A percentile compares a stretch with the other conserved stretches of the same genome.
Evolutionary conservation across 768 basidiomycete species (phyloP).

Genomic region (Panaeolus papilionaceus): DNA sequence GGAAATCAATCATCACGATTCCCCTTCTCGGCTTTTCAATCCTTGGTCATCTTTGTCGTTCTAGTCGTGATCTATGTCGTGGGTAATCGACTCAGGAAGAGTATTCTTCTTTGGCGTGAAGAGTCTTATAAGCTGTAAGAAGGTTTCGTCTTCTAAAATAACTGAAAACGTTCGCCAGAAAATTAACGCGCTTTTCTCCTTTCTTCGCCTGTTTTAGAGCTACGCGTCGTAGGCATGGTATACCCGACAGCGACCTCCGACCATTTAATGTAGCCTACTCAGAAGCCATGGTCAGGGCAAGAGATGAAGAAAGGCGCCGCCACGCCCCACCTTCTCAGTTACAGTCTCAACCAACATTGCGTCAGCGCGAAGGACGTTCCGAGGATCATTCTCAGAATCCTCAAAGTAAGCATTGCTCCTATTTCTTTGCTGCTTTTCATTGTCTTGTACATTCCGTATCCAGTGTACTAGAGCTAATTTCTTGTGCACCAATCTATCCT

Average conservation of each 20-base stretch:
- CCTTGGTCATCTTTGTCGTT: conserved; percentile 40
- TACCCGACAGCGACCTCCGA: conserved; percentile 81
- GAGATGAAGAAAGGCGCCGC: conserved; percentile 51
- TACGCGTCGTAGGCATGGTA: conserved; percentile 79
- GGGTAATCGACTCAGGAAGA: conserved; percentile 47
- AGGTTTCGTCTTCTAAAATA: neutral
- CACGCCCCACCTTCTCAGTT: conserved; percentile 29
- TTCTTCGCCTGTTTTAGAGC: conserved; percentile 45
- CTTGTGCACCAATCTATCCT: neutral
- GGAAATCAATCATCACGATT: conserved; percentile 35
- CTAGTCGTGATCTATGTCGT: conserved; percentile 45
- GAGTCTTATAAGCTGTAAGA: conserved; percentile 69
- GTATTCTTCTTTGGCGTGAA: conserved; percentile 65
- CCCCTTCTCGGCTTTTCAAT: conserved; percentile 48
- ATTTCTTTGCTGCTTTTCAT: neutral
- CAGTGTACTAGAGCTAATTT: neutral
- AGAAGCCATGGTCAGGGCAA: conserved; percentile 59
- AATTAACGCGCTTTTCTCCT: conserved; percentile 28
- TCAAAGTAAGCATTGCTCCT: neutral
- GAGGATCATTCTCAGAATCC: conserved; percentile 24
- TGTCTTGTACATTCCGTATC: neutral
- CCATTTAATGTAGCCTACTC: conserved; percentile 91
- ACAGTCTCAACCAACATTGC: conserved; percentile 36
- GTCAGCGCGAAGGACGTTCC: conserved; percentile 41
- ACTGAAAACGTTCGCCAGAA: conserved; percentile 13